Conservation (phyloP, 2,329 filamentous ascomycete species). For the Beauveria sp. region DNA sequence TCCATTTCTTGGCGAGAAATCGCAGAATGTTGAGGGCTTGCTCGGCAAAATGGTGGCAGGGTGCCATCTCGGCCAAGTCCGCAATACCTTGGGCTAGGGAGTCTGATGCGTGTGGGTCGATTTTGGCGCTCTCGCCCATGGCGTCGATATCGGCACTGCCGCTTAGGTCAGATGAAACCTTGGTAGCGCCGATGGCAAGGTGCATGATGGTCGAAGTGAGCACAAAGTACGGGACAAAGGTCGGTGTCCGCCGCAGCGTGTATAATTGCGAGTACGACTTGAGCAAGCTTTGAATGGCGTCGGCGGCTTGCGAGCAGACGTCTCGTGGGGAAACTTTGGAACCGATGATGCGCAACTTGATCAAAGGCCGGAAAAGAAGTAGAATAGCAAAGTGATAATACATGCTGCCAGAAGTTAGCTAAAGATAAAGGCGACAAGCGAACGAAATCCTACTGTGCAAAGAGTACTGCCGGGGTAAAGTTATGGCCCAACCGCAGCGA, state of each 20-base stretch:
- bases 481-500: slow-evolving; percentile 58
- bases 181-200: slow-evolving; percentile 42
- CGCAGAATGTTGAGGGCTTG: slow-evolving; percentile 53
- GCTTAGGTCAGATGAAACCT: slow-evolving; percentile 16
- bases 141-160: slow-evolving; percentile 17
- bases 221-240: slow-evolving; percentile 56
- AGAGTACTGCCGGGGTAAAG: slow-evolving; percentile 65
- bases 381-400: slow-evolving; percentile 64
- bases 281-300: slow-evolving; percentile 49
- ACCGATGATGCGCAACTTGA: slow-evolving; percentile 55
- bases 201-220: slow-evolving; percentile 55
- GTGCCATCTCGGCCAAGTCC: slow-evolving; percentile 53
- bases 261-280: slow-evolving; percentile 52
- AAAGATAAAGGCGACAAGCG: neutral
- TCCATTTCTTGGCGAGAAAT: slow-evolving; percentile 52
- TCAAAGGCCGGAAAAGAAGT: slow-evolving; percentile 66
- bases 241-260: slow-evolving; percentile 49
- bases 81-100: slow-evolving; percentile 46
- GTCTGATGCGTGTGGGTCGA: slow-evolving; percentile 34
- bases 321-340: slow-evolving; percentile 57
- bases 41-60: slow-evolving; percentile 53
- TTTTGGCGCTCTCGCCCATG: slow-evolving; percentile 26
- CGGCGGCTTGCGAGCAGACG: slow-evolving; percentile 55
- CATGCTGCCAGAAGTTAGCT: slow-evolving; percentile 41
- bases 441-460: slow-evolving; percentile 55